phyloP scores from a whole-genome alignment of 1,284 basidiomycete genomes.

The Cryptococcus sp. region DNA sequence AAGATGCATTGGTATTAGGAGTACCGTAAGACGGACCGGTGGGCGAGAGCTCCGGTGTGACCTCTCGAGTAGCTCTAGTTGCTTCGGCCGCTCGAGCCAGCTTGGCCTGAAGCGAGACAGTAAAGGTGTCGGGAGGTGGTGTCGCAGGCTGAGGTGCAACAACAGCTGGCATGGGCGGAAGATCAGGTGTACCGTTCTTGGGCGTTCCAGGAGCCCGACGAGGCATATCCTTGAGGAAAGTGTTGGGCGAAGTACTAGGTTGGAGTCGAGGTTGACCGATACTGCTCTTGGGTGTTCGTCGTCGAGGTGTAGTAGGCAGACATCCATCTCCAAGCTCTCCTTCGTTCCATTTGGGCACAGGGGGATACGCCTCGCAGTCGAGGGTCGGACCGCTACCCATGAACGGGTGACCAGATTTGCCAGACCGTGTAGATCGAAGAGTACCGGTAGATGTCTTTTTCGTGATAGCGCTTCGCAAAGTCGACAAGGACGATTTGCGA shows the following conservation, averaged over 20 bases:
- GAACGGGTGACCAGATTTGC: conserved; percentile 10
- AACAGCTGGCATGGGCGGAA: neutral
- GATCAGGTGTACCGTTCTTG: conserved; percentile 8
- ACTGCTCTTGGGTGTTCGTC: conserved; percentile 19
- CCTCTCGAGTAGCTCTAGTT: neutral
- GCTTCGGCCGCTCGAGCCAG: neutral
- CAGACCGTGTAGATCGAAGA: conserved; percentile 15
- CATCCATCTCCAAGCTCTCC: conserved; percentile 8
- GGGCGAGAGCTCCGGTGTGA: neutral
- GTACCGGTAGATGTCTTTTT: conserved; percentile 23
- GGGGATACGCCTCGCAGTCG: conserved; percentile 8
- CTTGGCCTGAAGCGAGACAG: neutral
- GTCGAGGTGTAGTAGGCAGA: conserved; percentile 10
- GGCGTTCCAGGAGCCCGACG: conserved; percentile 21
- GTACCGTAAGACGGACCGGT: neutral
- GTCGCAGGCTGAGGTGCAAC: neutral
- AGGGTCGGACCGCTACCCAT: conserved; percentile 5
- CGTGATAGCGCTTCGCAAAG: conserved; percentile 17
- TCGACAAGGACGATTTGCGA: conserved; percentile 19
- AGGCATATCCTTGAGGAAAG: conserved; percentile 18
- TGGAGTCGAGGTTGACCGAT: conserved; percentile 20
- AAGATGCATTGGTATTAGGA: neutral
- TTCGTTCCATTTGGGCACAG: conserved; percentile 4
- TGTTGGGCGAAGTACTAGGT: conserved; percentile 9
- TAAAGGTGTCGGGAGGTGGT: neutral